phyloP scores from a whole-genome alignment of 805 yeast species.

The Pichia californica region DNA sequence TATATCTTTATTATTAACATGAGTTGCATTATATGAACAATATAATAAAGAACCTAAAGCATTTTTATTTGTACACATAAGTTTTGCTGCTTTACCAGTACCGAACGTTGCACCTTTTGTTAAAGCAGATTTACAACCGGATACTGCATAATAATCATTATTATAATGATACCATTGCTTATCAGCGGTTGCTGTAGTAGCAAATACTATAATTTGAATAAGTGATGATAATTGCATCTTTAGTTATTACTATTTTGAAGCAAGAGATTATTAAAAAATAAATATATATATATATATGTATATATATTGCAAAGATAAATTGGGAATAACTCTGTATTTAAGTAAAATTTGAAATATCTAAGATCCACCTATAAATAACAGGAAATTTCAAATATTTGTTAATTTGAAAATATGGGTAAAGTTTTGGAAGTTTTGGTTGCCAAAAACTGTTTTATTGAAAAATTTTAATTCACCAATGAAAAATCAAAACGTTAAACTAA shows the following conservation, averaged over 20 bases:
- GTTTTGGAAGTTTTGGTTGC: no score
- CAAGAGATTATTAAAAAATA: slow-evolving; percentile 37
- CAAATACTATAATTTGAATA: background rate
- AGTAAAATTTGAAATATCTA: no score
- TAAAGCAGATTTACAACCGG: slow-evolving; percentile 19
- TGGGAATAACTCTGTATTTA: no score
- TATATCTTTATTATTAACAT: slow-evolving; percentile 13
- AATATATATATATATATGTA: no score
- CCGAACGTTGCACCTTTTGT: slow-evolving; percentile 20
- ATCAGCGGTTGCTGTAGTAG: slow-evolving; percentile 1
- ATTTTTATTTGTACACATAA: slow-evolving; percentile 23
- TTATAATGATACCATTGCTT: slow-evolving; percentile 6
- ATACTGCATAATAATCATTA: slow-evolving; percentile 12
- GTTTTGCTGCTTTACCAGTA: slow-evolving; percentile 9
- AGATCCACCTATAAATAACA: no score
- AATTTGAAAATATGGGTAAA: no score
- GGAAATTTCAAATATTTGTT: no score
- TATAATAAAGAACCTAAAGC: slow-evolving; percentile 25
- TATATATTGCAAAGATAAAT: no score
- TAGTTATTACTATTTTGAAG: slow-evolving; percentile 17
- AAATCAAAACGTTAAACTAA: no score
- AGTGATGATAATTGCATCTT: background rate
- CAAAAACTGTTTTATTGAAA: no score
- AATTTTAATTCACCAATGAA: no score
- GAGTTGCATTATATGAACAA: slow-evolving; percentile 18